Conservation (phyloP, 345 rosid genomes). For the Linum tenue region DNA sequence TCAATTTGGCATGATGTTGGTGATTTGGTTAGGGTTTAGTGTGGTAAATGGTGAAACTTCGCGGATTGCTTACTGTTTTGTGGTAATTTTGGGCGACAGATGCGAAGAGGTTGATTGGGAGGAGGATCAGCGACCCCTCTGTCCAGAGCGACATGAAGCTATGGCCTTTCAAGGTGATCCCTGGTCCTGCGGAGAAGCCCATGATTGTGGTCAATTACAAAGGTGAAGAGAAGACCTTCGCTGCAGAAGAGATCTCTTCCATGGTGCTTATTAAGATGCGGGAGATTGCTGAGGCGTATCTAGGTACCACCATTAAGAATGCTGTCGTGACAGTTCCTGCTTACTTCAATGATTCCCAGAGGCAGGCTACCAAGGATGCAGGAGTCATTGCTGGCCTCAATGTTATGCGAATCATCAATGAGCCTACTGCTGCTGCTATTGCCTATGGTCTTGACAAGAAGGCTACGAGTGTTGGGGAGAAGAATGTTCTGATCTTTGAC, state of each 20-base stretch:
- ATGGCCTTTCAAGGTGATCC: conserved; percentile 19
- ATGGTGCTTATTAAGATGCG: background rate
- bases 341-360: too few species aligned
- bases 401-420: too few species aligned
- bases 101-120: conserved; percentile 21
- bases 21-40: too few species aligned
- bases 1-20: too few species aligned
- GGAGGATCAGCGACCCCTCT: conserved; percentile 13
- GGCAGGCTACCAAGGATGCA: too few species aligned
- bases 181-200: conserved; percentile 21
- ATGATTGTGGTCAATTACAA: conserved; percentile 20
- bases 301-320: too few species aligned
- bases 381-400: too few species aligned
- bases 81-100: conserved; percentile 2
- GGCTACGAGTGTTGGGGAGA: background rate
- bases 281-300: too few species aligned
- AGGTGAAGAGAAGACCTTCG: conserved; percentile 19
- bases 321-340: too few species aligned
- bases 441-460: conserved; percentile 24
- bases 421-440: conserved; percentile 20
- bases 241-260: conserved; percentile 20
- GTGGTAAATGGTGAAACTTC: too few species aligned
- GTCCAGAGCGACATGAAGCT: conserved; percentile 17
- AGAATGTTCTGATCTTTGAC: too few species aligned
- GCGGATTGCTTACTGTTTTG: too few species aligned